Evolutionary conservation across 139 green algal genomes (phyloP), one percentile per base, ranked within the genome.

Genomic region (Closterium sp.): DNA sequence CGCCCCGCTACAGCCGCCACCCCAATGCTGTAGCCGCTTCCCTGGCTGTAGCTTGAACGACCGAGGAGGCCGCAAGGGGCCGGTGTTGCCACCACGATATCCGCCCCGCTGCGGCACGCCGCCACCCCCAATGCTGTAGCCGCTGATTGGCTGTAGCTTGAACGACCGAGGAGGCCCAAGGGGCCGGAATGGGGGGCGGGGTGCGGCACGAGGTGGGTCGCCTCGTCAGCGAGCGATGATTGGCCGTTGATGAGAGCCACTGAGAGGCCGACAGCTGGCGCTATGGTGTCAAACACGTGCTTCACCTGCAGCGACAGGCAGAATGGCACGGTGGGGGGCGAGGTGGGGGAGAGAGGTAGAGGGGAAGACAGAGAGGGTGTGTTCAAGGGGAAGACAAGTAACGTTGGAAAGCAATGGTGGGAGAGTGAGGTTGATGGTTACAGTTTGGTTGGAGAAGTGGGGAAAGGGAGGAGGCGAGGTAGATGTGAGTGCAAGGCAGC

Each of bases 71-170:
- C 62, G n/a, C n/a, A n/a, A n/a, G n/a, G n/a, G n/a, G n/a, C 97
- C 0, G 97, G 97, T 0, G 97, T 99, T 70, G 97, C 97, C 90
- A 97, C 96, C 89, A 99, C 90, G 27, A 98, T 89, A n/a, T 95
- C 97, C 30, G 99, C 95, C 17, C 30, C 19, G 28, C 90, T 89
- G 32, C 38, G 7, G n/a, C n/a, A n/a, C n/a, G n/a, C n/a, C n/a
- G 17, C 42, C 31, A 13, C 30, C 28, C 34, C 88, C n/a, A 6
- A 62, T 62, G 7, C 7, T 62, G 42, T 7, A 13, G 42, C 42
- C 7, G 42, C 5, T 5, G n/a, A n/a, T 24, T 24, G 62, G 62
- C 62, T 79, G 62, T 79, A 79, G 62, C 62, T 79, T 2, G 19
- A 27, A 4, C 62, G 17, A 27, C 62, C 27, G 62, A 79, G 62